Percentiles rank a stretch among this genome's conserved stretches.
Conservation (phyloP, 2,329 filamentous ascomycete genomes). For the Aspergillus sclerotialis region DNA sequence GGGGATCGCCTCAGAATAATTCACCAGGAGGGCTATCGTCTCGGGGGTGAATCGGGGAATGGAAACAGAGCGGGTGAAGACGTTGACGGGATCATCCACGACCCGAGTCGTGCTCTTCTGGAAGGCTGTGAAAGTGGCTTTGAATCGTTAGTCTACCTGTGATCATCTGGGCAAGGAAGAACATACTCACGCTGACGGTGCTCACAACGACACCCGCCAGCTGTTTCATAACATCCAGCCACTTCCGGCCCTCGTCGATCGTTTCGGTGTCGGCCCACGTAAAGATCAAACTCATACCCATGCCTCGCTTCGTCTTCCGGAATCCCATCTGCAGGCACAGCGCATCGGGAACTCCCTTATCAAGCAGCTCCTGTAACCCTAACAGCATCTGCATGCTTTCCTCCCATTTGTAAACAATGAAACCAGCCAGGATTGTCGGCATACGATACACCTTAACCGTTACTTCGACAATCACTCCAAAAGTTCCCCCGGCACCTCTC, state of each 20-base stretch:
- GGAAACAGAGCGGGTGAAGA: not conserved
- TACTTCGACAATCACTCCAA: not conserved
- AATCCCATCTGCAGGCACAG: not conserved
- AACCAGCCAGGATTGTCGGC: not conserved
- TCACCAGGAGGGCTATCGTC: not conserved
- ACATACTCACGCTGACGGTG: slow-evolving; percentile 1
- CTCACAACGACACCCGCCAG: not conserved
- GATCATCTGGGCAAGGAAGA: not conserved
- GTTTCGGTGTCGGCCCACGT: not conserved
- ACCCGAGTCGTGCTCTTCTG: not conserved
- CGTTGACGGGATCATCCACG: not conserved
- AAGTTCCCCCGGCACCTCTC: not conserved
- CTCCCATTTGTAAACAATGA: not conserved
- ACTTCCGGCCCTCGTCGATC: not conserved
- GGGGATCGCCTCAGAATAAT: not conserved
- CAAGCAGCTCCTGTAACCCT: not conserved
- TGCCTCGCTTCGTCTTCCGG: too few species aligned
- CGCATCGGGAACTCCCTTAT: not conserved
- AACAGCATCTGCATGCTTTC: not conserved
- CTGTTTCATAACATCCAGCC: not conserved
- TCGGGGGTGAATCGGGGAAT: not conserved
- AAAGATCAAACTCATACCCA: not conserved
- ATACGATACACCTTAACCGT: not conserved
- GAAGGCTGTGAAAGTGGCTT: slow-evolving; percentile 1
- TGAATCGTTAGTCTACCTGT: not conserved